Percentiles rank a stretch among this genome's conserved stretches.
Conservation (phyloP, 2,329 filamentous ascomycete genomes). For the Scedosporium minutisporum region DNA sequence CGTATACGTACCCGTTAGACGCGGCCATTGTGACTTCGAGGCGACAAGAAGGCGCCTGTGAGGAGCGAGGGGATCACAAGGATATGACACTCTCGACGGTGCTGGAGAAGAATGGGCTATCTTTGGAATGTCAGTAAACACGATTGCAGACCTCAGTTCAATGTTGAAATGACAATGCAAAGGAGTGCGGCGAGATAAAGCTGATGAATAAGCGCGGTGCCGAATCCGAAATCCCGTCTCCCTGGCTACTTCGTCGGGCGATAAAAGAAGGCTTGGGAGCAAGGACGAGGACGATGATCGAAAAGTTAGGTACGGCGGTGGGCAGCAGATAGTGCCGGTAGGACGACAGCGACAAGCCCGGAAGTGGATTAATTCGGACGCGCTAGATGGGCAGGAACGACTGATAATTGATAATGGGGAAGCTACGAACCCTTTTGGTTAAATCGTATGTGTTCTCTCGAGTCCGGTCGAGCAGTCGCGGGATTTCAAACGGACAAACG, state of each 20-base stretch:
- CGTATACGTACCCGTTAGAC: constrained; percentile 21
- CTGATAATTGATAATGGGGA: background rate
- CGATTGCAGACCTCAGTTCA: background rate
- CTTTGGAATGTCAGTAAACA: background rate
- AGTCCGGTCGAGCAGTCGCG: background rate
- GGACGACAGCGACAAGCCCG: background rate
- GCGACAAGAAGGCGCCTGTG: background rate
- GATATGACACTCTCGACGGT: background rate
- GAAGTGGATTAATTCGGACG: background rate
- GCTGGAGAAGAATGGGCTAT: background rate
- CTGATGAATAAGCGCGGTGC: too few relatives aligned
- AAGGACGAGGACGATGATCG: background rate
- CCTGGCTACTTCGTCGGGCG: too few relatives aligned
- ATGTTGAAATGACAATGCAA: background rate
- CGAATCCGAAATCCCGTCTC: too few relatives aligned
- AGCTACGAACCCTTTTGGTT: background rate
- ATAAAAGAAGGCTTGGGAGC: background rate
- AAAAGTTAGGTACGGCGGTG: background rate
- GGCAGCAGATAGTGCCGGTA: background rate
- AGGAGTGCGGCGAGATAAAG: too few relatives aligned
- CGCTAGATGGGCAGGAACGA: background rate
- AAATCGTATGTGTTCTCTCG: background rate
- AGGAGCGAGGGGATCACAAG: background rate
- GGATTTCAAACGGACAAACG: background rate
- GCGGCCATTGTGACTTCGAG: constrained; percentile 20